phyloP scores from a whole-genome alignment of 345 rosid genomes.

The Eucalyptus sp. region DNA sequence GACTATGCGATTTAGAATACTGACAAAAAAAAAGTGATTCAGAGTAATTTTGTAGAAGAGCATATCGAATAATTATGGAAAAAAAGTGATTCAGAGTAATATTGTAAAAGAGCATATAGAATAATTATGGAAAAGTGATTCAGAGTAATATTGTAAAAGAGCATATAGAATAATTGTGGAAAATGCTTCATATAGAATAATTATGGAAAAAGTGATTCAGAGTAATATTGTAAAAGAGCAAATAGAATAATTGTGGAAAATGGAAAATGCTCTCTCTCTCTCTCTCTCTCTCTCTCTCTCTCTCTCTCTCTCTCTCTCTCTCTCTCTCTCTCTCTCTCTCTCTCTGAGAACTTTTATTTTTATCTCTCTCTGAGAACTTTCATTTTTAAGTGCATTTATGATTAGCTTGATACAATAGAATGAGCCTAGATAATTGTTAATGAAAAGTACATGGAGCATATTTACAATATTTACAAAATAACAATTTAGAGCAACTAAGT shows the following conservation, averaged over 20 bases:
- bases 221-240: no score
- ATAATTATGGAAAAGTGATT: not conserved
- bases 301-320: no score
- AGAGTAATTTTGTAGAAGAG: not conserved
- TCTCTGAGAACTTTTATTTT: no score
- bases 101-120: not conserved
- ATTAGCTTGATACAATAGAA: not conserved
- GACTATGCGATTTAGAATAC: not conserved
- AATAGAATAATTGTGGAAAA: no score
- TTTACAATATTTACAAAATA: not conserved
- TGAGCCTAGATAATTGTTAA: not conserved
- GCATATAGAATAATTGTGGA: conserved; percentile 1
- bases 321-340: no score
- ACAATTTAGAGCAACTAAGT: not conserved
- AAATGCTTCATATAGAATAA: no score
- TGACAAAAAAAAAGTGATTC: not conserved
- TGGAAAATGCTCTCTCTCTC: no score
- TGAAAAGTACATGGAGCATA: not conserved
- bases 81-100: not conserved
- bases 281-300: no score
- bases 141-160: not conserved
- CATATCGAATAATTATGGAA: no score
- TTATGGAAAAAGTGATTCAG: no score
- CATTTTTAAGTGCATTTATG: not conserved
- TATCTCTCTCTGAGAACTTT: no score